Conservation (phyloP, 805 yeast species). For the Myxozyma neotropica region DNA sequence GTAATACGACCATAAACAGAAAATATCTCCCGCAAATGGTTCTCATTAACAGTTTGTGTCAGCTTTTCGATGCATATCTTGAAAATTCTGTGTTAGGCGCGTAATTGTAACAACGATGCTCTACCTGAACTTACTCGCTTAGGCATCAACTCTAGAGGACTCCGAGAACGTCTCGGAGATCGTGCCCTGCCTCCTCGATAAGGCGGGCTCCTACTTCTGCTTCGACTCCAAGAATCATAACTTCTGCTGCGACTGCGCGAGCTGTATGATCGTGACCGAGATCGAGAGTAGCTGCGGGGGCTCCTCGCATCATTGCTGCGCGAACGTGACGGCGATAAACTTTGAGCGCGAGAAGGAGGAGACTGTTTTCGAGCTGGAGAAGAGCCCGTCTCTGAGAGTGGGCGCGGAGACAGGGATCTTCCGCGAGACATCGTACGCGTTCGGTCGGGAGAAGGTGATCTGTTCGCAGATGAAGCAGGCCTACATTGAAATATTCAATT, state of each 20-base stretch:
- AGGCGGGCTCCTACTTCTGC: conserved; percentile 13
- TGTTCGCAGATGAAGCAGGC: neutral
- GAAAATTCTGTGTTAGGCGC: neutral
- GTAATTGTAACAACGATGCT: too few species aligned
- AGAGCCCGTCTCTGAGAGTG: neutral
- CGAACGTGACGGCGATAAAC: neutral
- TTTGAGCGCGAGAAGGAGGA: neutral
- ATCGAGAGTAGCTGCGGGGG: conserved; percentile 2
- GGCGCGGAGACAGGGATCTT: conserved; percentile 5
- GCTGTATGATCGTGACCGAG: conserved; percentile 10
- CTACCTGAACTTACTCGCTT: conserved; percentile 8
- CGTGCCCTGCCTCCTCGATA: neutral
- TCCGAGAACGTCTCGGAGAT: neutral
- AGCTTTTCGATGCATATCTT: conserved; percentile 27
- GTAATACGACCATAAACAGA: conserved; percentile 24
- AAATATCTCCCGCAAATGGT: conserved; percentile 32
- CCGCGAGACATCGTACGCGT: conserved; percentile 6
- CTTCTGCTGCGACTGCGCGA: conserved; percentile 18
- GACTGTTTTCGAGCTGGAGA: neutral
- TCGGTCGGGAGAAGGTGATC: conserved; percentile 1
- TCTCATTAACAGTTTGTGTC: conserved; percentile 25
- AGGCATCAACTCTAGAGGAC: conserved; percentile 8
- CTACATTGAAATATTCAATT: neutral
- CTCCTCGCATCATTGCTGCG: neutral
- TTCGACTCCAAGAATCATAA: conserved; percentile 21